A percentile compares a stretch with the other conserved stretches of the same genome.
Evolutionary conservation across 352 stramenopile species (phyloP).

Genomic region (Pythium phragmitis): DNA sequence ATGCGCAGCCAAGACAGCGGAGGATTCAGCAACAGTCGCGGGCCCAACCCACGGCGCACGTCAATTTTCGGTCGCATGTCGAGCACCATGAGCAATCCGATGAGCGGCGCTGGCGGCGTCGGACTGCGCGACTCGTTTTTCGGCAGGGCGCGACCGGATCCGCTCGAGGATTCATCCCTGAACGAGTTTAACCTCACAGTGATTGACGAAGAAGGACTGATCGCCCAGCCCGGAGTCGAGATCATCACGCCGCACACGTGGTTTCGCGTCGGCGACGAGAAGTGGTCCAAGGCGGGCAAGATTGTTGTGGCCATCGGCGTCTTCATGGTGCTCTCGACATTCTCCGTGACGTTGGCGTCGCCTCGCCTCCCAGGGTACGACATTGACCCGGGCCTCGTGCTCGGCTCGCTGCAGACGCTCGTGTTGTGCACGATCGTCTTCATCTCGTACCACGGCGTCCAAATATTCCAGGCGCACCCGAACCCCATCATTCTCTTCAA

Average conservation of each 20-base stretch:
- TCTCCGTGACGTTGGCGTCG: slow-evolving; percentile 36
- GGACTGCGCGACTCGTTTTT: slow-evolving; percentile 70
- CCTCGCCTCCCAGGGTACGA: slow-evolving; percentile 83
- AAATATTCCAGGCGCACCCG: slow-evolving; percentile 72
- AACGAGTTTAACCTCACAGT: slow-evolving; percentile 77
- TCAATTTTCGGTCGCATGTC: slow-evolving; percentile 38
- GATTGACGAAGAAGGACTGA: slow-evolving; percentile 69
- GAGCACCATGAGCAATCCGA: slow-evolving; percentile 15
- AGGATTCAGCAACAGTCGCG: slow-evolving; percentile 8
- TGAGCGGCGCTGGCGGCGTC: neutral
- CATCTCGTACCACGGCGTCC: slow-evolving; percentile 75
- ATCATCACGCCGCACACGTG: slow-evolving; percentile 49
- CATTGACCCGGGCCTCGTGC: slow-evolving; percentile 69
- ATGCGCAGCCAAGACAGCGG: slow-evolving; percentile 13
- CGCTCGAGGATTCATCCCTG: slow-evolving; percentile 56
- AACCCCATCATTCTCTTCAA: slow-evolving; percentile 88
- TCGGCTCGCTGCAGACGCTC: slow-evolving; percentile 76
- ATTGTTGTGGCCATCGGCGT: slow-evolving; percentile 37
- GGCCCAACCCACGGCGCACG: slow-evolving; percentile 5
- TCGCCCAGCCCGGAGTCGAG: slow-evolving; percentile 57
- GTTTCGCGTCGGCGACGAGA: slow-evolving; percentile 3
- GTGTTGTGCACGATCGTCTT: slow-evolving; percentile 69
- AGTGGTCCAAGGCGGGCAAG: slow-evolving; percentile 54
- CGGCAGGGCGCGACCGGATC: slow-evolving; percentile 37
- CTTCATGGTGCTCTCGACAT: slow-evolving; percentile 43